Evolutionary conservation across 306 rosid genomes (phyloP), one percentile per base, ranked within the genome.

Genomic region (Coriaria nepalensis): DNA sequence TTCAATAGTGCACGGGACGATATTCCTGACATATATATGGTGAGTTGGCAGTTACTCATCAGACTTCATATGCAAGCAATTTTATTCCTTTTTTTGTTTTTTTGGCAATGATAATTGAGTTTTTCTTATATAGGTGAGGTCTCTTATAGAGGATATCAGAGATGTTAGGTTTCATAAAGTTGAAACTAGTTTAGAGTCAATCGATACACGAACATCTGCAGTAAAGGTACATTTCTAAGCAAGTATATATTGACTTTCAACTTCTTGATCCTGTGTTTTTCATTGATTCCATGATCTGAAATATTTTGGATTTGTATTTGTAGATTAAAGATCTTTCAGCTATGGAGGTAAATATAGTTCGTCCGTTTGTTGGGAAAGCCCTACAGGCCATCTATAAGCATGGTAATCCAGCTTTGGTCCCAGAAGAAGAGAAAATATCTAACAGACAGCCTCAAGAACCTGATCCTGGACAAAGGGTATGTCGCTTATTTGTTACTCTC

Each of bases 271-370:
- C n/a, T 8, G 36, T 45, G 13, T 37, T 47, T 39, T 51, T 9
- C 37, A 4, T 9, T 55, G 67, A 50, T 45, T 20, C 49, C 43
- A 45, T 65, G 47, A 41, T 46, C 60, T 14, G 53, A 53, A 20
- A 12, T 46, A 41, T 40, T 52, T 47, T 51, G 39, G 34, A 49
- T 45, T 40, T 63, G 59, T 56, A 33, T 34, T 44, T 57, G 63
- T 80, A 90, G 97, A 86, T 81, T 7, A 84, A 81, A 56, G 81
- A 90, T 59, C 79, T 84, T 42, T 85, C 97, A 3, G 95, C 95
- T 8, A 90, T 85, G 98, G 98, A 90, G 72, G 98, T 90, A 59
- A 90, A 90, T 66, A 73, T 90, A 56, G 93, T 85, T 63, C 92
- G 96, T 12, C 98, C 98, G 43, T 90, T 90, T 60, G 78, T 90